Conservation (phyloP, 331 rosid genomes). For the Malus hybrid region DNA sequence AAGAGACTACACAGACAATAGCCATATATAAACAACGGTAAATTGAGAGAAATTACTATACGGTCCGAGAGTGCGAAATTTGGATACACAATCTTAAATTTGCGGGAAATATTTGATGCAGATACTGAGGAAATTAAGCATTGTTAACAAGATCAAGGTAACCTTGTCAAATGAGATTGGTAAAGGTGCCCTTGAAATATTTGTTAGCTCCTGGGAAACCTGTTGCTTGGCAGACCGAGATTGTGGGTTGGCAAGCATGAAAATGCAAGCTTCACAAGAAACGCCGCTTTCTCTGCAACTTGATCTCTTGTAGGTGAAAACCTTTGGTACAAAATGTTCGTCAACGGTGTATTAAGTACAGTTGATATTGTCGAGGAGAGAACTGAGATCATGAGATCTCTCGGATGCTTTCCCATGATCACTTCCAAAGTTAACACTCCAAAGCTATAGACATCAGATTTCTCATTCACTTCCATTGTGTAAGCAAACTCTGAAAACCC, state of each 20-base stretch:
- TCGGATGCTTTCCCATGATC: constrained; percentile 32
- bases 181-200: neutral
- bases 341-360: neutral
- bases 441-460: constrained; percentile 41
- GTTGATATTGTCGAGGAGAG: neutral
- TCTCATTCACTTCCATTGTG: constrained; percentile 26
- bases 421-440: constrained; percentile 38
- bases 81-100: neutral
- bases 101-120: neutral
- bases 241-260: neutral
- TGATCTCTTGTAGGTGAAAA: neutral
- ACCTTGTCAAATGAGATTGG: neutral
- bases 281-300: neutral
- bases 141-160: neutral
- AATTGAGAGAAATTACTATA: neutral
- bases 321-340: neutral
- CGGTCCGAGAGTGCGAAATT: neutral
- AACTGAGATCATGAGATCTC: neutral
- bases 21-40: no score
- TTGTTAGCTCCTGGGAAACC: neutral
- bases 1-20: no score
- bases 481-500: constrained; percentile 33
- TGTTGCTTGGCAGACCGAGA: neutral
- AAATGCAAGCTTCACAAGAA: neutral
- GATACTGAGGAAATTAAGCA: neutral